Evolutionary conservation across 805 yeast genomes (phyloP).

Genomic region (Teunomyces cretensis): DNA sequence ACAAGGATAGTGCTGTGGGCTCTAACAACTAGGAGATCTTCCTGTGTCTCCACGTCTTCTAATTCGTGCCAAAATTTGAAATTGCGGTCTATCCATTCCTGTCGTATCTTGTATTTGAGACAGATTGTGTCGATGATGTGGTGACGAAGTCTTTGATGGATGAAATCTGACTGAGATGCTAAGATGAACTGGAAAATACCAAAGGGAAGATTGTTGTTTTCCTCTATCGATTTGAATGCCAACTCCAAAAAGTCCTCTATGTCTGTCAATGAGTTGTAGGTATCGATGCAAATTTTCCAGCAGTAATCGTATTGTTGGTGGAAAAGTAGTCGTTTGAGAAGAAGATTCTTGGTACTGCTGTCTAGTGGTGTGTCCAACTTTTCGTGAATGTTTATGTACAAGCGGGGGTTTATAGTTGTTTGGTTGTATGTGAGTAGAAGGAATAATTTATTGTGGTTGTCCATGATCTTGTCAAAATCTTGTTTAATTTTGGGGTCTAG

Average conservation of each 20-base stretch:
- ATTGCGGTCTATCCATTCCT: conserved; percentile 5
- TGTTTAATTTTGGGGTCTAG: conserved; percentile 13
- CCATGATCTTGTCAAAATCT: conserved; percentile 24
- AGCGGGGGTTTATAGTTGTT: conserved; percentile 26
- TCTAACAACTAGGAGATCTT: not conserved
- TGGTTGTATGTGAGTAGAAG: conserved; percentile 34
- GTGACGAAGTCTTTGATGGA: conserved; percentile 9
- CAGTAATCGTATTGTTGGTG: conserved; percentile 29
- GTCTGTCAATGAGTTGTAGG: conserved; percentile 31
- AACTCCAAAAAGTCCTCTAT: conserved; percentile 37
- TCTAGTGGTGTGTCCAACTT: conserved; percentile 17
- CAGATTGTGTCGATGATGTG: conserved; percentile 14
- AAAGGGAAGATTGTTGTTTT: conserved; percentile 18
- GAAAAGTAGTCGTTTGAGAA: conserved; percentile 28
- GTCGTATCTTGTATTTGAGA: conserved; percentile 8
- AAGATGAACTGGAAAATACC: conserved; percentile 27
- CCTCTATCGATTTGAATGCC: conserved; percentile 17
- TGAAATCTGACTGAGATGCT: conserved; percentile 14
- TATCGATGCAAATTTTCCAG: conserved; percentile 30
- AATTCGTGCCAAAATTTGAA: conserved; percentile 3
- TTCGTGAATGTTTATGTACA: conserved; percentile 21
- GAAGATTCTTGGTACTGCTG: conserved; percentile 17
- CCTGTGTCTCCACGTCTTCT: conserved; percentile 4
- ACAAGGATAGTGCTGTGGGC: not conserved
- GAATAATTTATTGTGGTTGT: conserved; percentile 28